These are phyloP conservation scores for Starmera quercuum DNA, from an alignment of 805 yeast species.

Conservation along the genomic window DNA sequence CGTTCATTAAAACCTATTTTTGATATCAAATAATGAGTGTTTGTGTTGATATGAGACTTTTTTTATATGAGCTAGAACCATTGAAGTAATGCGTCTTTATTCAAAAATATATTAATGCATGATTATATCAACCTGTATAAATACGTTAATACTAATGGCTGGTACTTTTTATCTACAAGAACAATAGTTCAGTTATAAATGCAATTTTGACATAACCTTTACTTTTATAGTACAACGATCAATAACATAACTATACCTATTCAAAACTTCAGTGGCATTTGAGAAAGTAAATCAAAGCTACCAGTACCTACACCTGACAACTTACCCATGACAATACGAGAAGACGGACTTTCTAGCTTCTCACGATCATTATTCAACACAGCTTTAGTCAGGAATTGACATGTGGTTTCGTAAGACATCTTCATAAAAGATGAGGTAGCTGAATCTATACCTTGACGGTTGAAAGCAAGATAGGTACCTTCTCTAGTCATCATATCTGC, in stretches of 20 bases:
- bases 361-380: conserved; percentile 90
- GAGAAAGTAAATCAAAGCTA: conserved; percentile 67
- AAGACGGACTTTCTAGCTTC: conserved; percentile 83
- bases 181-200: too few relatives aligned
- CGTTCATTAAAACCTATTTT: conserved; percentile 83
- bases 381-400: conserved; percentile 94
- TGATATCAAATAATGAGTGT: conserved; percentile 55
- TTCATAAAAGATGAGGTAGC: conserved; percentile 94
- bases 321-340: conserved; percentile 88
- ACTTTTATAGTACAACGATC: too few relatives aligned
- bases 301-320: conserved; percentile 94
- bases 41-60: too few relatives aligned
- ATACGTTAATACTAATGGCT: too few relatives aligned
- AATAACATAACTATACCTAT: too few relatives aligned
- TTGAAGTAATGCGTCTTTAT: too few relatives aligned
- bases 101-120: too few relatives aligned
- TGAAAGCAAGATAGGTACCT: conserved; percentile 93
- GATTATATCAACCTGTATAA: too few relatives aligned
- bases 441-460: conserved; percentile 96
- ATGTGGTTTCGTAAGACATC: conserved; percentile 98
- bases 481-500: conserved; percentile 99
- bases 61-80: too few relatives aligned
- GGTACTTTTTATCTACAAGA: too few relatives aligned
- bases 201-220: too few relatives aligned
- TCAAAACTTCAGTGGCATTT: too few relatives aligned